phyloP scores from a whole-genome alignment of 148 eudicot species.

The Agrostemma githago region DNA sequence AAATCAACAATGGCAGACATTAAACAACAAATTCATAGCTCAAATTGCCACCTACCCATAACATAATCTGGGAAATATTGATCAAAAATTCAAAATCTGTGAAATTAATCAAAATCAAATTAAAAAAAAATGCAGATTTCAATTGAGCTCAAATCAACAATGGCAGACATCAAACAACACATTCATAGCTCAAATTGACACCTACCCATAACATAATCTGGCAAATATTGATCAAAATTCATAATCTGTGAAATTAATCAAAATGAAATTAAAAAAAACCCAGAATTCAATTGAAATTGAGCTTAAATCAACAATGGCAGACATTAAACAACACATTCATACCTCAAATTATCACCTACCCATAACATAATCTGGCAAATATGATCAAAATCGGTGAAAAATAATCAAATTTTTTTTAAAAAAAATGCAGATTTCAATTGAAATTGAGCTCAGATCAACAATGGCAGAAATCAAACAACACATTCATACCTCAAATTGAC shows the following conservation, averaged over 20 bases:
- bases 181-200: background rate
- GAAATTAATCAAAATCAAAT: background rate
- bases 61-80: background rate
- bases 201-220: background rate
- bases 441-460: background rate
- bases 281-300: background rate
- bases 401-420: background rate
- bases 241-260: background rate
- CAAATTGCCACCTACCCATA: background rate
- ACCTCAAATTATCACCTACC: background rate
- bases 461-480: background rate
- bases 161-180: background rate
- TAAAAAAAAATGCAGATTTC: too few species aligned
- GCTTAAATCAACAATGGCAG: background rate
- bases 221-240: background rate
- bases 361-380: background rate
- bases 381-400: background rate
- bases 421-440: background rate
- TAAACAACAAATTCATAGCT: background rate
- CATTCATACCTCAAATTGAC: background rate
- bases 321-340: background rate
- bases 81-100: background rate
- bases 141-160: background rate
- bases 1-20: background rate
- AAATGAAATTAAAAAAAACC: background rate